phyloP scores from a whole-genome alignment of 2,329 filamentous ascomycete genomes.

The Phaeoacremonium minimum region DNA sequence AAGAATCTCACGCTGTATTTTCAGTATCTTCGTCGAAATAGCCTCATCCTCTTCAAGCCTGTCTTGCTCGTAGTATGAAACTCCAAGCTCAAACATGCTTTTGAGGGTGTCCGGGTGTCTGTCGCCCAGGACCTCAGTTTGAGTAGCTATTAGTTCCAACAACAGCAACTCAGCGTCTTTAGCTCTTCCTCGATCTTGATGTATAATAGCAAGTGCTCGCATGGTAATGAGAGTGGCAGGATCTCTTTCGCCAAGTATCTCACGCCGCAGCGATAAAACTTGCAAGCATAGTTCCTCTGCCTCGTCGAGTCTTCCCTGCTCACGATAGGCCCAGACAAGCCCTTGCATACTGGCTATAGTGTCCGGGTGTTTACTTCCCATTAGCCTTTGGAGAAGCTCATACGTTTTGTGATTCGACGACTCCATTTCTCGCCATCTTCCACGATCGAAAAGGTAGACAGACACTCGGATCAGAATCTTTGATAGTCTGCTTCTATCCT shows the following conservation, averaged over 20 bases:
- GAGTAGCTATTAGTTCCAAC: background rate
- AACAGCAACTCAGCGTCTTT: background rate
- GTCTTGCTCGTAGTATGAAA: constrained; percentile 13
- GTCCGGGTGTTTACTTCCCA: constrained; percentile 3
- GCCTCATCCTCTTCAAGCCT: constrained; percentile 12
- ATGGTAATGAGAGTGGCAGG: constrained; percentile 16
- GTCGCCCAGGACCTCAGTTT: constrained; percentile 1
- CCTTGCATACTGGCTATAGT: constrained; percentile 2
- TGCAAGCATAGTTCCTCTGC: constrained; percentile 7
- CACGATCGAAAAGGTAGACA: constrained; percentile 14
- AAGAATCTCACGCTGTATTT: constrained; percentile 10
- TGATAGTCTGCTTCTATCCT: constrained; percentile 7
- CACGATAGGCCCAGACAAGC: constrained; percentile 9
- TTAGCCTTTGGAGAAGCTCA: background rate
- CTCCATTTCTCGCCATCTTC: constrained; percentile 19
- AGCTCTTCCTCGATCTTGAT: background rate
- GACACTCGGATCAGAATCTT: constrained; percentile 12
- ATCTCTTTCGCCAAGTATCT: constrained; percentile 16
- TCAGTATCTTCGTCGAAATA: constrained; percentile 6
- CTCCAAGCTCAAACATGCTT: constrained; percentile 2
- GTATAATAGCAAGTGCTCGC: constrained; percentile 13
- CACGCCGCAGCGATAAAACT: constrained; percentile 8
- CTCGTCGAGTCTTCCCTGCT: constrained; percentile 12
- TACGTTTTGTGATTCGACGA: constrained; percentile 11
- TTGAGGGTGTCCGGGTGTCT: constrained; percentile 3